These are phyloP conservation scores for Syncephalis fuscata DNA, from an alignment of 371 early-diverging fungal species.

Conservation along the genomic window DNA sequence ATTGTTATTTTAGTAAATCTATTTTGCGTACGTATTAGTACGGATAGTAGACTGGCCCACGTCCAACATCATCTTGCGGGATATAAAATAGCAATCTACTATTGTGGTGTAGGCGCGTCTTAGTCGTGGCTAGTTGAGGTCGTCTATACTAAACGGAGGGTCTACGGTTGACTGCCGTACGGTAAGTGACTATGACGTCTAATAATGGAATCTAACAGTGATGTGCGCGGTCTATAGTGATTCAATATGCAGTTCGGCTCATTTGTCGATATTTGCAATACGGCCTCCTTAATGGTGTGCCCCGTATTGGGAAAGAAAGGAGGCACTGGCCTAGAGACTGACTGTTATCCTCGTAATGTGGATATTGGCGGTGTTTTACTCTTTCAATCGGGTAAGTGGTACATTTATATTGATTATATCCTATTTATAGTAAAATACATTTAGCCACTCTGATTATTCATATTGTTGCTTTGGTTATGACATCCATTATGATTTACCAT, in stretches of 20 bases:
- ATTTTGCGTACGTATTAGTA: no score
- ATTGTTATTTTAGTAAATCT: no score
- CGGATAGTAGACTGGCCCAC: no score
- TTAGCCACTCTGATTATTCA: slow-evolving; percentile 72
- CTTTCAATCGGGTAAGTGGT: slow-evolving; percentile 69
- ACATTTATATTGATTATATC: background rate
- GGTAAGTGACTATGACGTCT: no score
- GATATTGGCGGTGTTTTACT: slow-evolving; percentile 58
- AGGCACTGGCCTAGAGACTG: slow-evolving; percentile 63
- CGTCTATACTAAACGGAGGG: no score
- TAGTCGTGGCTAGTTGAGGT: no score
- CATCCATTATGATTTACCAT: slow-evolving; percentile 92
- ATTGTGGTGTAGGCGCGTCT: no score
- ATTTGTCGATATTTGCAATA: slow-evolving; percentile 71
- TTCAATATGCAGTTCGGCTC: slow-evolving; percentile 36
- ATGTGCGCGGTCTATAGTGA: no score
- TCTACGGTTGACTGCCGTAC: no score
- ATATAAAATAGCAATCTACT: no score
- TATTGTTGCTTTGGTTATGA: slow-evolving; percentile 85
- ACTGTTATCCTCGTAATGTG: slow-evolving; percentile 86
- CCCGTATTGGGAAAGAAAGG: slow-evolving; percentile 53
- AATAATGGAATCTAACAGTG: no score
- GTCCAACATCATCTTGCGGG: no score
- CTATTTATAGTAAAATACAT: background rate
- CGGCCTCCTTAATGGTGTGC: slow-evolving; percentile 71